Base-by-base conservation (phyloP, 2,329 filamentous ascomycete species). In the Ophiostoma pallidulum region DNA sequence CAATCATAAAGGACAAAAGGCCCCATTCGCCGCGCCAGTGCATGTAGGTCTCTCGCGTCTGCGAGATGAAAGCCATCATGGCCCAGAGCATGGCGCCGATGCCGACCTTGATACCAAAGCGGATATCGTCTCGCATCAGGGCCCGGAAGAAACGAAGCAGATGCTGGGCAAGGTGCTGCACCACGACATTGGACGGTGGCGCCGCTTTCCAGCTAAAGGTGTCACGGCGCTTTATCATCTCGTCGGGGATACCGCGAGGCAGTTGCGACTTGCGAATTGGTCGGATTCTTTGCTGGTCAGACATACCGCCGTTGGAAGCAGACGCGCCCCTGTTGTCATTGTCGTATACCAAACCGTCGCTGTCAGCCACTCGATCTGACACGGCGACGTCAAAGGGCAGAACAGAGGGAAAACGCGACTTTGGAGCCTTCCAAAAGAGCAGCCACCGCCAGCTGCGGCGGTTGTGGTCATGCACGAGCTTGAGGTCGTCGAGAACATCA, bases 1-100 rank as follows among this genome's bases (percentile, higher is more conserved):
- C 92, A 60, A 97, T 81, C 91, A 97, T 97, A 69, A 95, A 97
- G 0, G 89, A 95, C 47, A 98, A 65, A 2, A 98, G 73, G 19
- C 92, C 92, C 92, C 92, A 98, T 72, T 98, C 92, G 26, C 91
- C 91, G 62, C 91, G 76, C 88, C 90, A 97, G 58, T 84, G 83
- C 45, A 80, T 75, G 62, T 96, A 98, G 18, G 84, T 74, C 0
- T 86, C 85, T 45, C 89, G 74, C 3, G 89, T 94, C 8, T 75
- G 69, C 1, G 81, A 77, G 29, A 96, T 75, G 59, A 95, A 98
- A 2, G 92, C 84, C 56, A 94, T 86, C 63, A 92, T 78, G 16
- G 89, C 91, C 69, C 91, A 97, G 0, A 96, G 66, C 4, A 89
- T 78, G 12, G 92, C 92, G 19, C 92, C 92, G 35, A 91, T 77